Conservation (phyloP, 768 basidiomycete genomes). For the Suillus spraguei region DNA sequence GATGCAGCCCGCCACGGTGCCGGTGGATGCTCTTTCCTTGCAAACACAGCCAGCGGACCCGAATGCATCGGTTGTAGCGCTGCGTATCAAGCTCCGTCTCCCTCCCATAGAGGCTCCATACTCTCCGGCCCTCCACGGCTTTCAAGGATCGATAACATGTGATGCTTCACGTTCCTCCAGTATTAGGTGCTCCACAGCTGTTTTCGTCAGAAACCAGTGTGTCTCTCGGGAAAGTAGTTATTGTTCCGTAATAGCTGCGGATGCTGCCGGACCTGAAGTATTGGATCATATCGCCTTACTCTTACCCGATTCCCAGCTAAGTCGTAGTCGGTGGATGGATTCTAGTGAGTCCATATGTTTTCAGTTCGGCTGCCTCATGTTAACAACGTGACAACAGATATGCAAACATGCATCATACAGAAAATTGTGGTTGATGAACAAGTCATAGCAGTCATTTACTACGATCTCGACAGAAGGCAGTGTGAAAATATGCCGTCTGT, state of each 20-base stretch:
- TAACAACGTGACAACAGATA: slow-evolving; percentile 29
- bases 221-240: slow-evolving; percentile 53
- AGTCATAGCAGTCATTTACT: slow-evolving; percentile 63
- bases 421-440: slow-evolving; percentile 68
- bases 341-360: slow-evolving; percentile 48
- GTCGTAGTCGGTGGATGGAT: slow-evolving; percentile 71
- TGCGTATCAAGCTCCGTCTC: slow-evolving; percentile 60
- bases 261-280: slow-evolving; percentile 46
- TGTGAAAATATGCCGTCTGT: slow-evolving; percentile 57
- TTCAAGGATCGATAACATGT: slow-evolving; percentile 59
- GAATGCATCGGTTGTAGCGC: slow-evolving; percentile 44
- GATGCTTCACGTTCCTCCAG: slow-evolving; percentile 52
- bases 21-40: slow-evolving; percentile 55
- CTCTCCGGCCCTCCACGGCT: slow-evolving; percentile 63
- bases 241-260: slow-evolving; percentile 41
- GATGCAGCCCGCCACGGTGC: slow-evolving; percentile 63
- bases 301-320: slow-evolving; percentile 69
- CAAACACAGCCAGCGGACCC: slow-evolving; percentile 38
- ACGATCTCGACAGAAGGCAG: slow-evolving; percentile 65
- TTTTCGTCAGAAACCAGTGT: slow-evolving; percentile 53
- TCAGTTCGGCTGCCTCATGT: slow-evolving; percentile 22
- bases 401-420: slow-evolving; percentile 53
- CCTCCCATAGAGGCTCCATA: slow-evolving; percentile 55
- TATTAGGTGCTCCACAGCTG: slow-evolving; percentile 66
- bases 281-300: slow-evolving; percentile 53